Base-by-base conservation (phyloP, 176 grass and related monocot species). In the Tillandsia leiboldiana region DNA sequence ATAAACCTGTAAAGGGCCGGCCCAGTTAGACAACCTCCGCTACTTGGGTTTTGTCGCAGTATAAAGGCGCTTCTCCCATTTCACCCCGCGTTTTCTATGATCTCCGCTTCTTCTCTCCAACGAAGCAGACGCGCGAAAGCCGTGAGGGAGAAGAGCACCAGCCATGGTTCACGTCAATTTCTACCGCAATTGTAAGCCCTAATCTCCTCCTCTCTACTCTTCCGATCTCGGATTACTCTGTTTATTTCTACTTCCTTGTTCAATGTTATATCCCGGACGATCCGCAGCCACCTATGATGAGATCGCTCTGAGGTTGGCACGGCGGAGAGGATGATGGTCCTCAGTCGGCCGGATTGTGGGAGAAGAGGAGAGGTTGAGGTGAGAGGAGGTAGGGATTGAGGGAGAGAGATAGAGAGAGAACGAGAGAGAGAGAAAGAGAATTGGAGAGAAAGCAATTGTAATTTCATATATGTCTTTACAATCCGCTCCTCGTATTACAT, bases 131-230 rank as follows among this genome's bases (percentile, higher is more conserved):
- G 10, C 26, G 66, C 49, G 64, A 28, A 51, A 58, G 42, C 80
- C 12, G 58, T 48, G 80, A 24, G 11, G 10, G 18, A 63, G 73
- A 75, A 71, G 57, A 64, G 79, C 59, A 52, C 26, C 68, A 57
- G 61, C 71, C 52, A 77, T 96, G 83, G 86, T 89, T 63, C 82
- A 77, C 75, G 86, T 89, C 63, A 82, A 2, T 71, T 82, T 89
- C 78, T 85, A 89, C 49, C 79, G 82, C 56, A 89, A 89, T 79
- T 86, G 86, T 89, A 82, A 85, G 75, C 12, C 1, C 0, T 61
- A 61, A 1, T 51, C 3, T 15, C 53, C 27, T 8, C 50, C 14
- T 3, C n/a, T 66, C 20, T 24, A 42, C 42, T 28, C 11, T 64
- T 8, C 3, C 14, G 11, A 69, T 47, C 10, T 65, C 58, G 6